phyloP scores from a whole-genome alignment of 2,329 filamentous ascomycete genomes.

The Aspergillus sp. region DNA sequence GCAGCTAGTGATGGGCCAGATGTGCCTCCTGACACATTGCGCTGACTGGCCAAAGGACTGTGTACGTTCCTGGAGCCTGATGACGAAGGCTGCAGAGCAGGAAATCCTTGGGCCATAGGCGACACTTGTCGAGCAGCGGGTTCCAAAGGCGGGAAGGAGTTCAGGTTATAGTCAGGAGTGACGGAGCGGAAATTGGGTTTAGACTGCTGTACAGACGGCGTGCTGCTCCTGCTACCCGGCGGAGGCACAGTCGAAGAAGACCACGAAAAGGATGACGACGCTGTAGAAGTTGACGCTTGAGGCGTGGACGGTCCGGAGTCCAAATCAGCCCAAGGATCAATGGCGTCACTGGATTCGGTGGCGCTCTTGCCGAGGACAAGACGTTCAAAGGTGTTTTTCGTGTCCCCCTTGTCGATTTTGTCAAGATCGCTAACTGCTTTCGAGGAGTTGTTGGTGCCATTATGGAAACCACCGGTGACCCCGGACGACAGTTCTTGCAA shows the following conservation, averaged over 20 bases:
- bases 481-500: slow-evolving; percentile 70
- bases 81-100: slow-evolving; percentile 25
- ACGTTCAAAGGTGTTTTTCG: slow-evolving; percentile 71
- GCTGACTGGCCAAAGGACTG: slow-evolving; percentile 8
- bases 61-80: slow-evolving; percentile 14
- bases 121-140: slow-evolving; percentile 30
- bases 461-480: slow-evolving; percentile 38
- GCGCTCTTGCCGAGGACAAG: slow-evolving; percentile 67
- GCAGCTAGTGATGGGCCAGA: slow-evolving; percentile 16
- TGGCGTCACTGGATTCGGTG: slow-evolving; percentile 28
- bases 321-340: slow-evolving; percentile 25
- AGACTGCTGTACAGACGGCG: slow-evolving; percentile 10
- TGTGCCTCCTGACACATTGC: slow-evolving; percentile 8
- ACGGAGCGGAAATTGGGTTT: slow-evolving; percentile 37
- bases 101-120: slow-evolving; percentile 17
- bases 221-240: slow-evolving; percentile 12
- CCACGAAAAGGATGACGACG: slow-evolving; percentile 38
- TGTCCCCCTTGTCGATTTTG: slow-evolving; percentile 45
- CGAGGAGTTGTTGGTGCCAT: slow-evolving; percentile 19
- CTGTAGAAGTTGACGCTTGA: slow-evolving; percentile 10
- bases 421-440: slow-evolving; percentile 16
- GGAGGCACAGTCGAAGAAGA: slow-evolving; percentile 22
- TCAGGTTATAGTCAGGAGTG: slow-evolving; percentile 45
- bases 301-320: slow-evolving; percentile 20
- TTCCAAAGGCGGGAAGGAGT: slow-evolving; percentile 40